Percentiles rank a stretch among this genome's conserved stretches.
phyloP scores from a whole-genome alignment of 2,329 filamentous ascomycete genomes.

The Atkinsonella hypoxylon region DNA sequence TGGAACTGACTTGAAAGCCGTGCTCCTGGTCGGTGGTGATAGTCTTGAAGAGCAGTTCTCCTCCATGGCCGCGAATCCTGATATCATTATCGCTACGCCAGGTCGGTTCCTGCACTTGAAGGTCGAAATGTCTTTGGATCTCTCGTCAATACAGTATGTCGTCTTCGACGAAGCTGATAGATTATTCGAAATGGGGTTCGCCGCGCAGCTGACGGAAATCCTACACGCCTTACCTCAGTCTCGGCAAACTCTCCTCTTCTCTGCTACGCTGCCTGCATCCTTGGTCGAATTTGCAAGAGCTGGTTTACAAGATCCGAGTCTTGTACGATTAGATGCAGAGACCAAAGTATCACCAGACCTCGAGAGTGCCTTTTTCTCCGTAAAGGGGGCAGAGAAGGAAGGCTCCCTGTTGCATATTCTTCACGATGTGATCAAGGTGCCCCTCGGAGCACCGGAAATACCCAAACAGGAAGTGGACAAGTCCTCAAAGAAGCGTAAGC shows the following conservation, averaged over 20 bases:
- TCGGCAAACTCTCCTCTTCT: constrained; percentile 87
- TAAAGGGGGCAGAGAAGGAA: constrained; percentile 91
- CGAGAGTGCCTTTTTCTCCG: constrained; percentile 87
- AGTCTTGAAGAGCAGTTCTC: constrained; percentile 91
- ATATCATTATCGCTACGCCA: constrained; percentile 94
- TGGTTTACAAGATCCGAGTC: constrained; percentile 79
- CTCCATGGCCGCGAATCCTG: constrained; percentile 86
- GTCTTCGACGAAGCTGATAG: constrained; percentile 97
- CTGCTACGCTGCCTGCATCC: constrained; percentile 85
- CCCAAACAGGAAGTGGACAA: constrained; percentile 34
- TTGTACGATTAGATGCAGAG: constrained; percentile 85
- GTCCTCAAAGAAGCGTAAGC: constrained; percentile 60
- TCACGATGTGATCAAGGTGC: constrained; percentile 87
- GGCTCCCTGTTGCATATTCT: constrained; percentile 81
- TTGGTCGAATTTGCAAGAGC: constrained; percentile 93
- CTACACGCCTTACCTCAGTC: constrained; percentile 73
- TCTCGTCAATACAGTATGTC: constrained; percentile 86
- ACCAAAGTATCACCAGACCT: constrained; percentile 93
- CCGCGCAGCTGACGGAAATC: constrained; percentile 85
- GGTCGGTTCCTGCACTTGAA: constrained; percentile 94
- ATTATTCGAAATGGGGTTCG: constrained; percentile 97
- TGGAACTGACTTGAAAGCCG: constrained; percentile 83
- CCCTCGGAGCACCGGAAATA: constrained; percentile 48
- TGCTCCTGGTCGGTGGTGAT: constrained; percentile 87
- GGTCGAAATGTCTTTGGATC: constrained; percentile 86